Base-by-base conservation (phyloP, 2,329 filamentous ascomycete genomes). In the Ascochyta koolunga region DNA sequence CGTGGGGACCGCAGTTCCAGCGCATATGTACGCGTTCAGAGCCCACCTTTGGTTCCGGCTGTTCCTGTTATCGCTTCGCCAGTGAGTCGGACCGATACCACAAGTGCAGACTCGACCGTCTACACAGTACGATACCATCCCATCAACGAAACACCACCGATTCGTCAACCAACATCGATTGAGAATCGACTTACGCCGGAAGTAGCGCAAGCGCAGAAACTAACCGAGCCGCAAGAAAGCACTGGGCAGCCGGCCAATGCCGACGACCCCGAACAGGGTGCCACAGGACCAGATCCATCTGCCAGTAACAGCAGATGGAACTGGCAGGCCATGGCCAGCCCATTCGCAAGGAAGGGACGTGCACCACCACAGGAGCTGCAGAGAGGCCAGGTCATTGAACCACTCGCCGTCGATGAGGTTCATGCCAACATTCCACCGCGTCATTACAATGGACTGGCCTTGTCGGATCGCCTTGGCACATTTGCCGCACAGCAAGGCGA, bases 51-150 rank as follows among this genome's bases (percentile, higher is more conserved):
- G 21, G 79, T 79, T 18, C 80, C 82, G 10, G 73, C 51, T n/a
- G 40, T 54, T 13, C 70, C 75, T 35, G 73, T 76, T 40, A 75
- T 80, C 18, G 75, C 80, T 7, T 85, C 83, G 10, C 84, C 85
- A 1, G 75, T 86, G 32, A 87, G 83, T 64, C 77, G 85, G 58
- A 80, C 81, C 18, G 84, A 88, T 61, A 86, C 83, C 1, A 82
- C 81, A 5, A 87, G 84, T 69, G 84, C 83, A 8, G 82, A 81
- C 22, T 87, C 85, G 57, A 88, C 86, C 1, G 82, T 87, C 4
- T 88, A 88, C 65, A 82, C 84, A 45, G 81, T 88, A 25, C 82
- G 82, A 25, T 86, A 87, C 64, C 83, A 87, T 62, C 79, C 83
- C 13, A 76, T 82, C 77, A 51, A 81, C 78, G 33, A 80, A 72